Evolutionary conservation across 257 asterid species (phyloP), one percentile per base, ranked within the genome.

Genomic region (Salvia splendens): DNA sequence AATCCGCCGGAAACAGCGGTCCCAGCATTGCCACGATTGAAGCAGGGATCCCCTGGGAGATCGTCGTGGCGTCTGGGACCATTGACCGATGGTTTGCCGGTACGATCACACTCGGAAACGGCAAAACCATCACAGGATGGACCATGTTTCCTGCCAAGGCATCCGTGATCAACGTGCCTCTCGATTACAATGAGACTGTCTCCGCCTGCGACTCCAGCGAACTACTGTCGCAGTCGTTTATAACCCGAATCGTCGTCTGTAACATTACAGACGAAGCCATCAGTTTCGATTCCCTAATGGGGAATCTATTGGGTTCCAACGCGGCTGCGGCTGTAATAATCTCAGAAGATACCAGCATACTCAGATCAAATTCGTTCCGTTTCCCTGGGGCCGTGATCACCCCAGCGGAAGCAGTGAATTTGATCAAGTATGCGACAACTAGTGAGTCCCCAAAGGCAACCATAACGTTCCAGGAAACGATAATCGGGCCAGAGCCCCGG

Each of bases 61-160:
- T 75, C 6, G 73, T 74, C 0, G 83, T 78, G 7, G 77, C 80
- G 7, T 11, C 83, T 0, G 80, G 79, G 42, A 78, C 79, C 1
- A 35, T 74, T 4, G 83, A 78, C 24, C 74, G 83, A 5, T 78
- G 83, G 83, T 74, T 74, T 6, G 72, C 80, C 0, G 83, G 80
- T 61, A 74, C 73, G 0, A n/a, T 78, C 17, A 78, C 80, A 5
- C 80, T 78, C 8, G 80, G 83, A 11, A 78, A 70, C 4, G 77
- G 83, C 3, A 66, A 57, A 71, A 41, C 61, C 14, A 61, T 78
- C 50, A 61, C 69, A 0, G 80, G 80, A 8, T 78, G 83, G 83
- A 70, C 62, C 33, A 61, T 32, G 5, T 78, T 60, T 78, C 83
- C 80, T 0, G 77, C 71, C 0, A 61, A 67, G 50, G 75, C 83